These are phyloP conservation scores for Tanacetum coccineum DNA, from an alignment of 129 eudicot genomes.

Conservation along the genomic window DNA sequence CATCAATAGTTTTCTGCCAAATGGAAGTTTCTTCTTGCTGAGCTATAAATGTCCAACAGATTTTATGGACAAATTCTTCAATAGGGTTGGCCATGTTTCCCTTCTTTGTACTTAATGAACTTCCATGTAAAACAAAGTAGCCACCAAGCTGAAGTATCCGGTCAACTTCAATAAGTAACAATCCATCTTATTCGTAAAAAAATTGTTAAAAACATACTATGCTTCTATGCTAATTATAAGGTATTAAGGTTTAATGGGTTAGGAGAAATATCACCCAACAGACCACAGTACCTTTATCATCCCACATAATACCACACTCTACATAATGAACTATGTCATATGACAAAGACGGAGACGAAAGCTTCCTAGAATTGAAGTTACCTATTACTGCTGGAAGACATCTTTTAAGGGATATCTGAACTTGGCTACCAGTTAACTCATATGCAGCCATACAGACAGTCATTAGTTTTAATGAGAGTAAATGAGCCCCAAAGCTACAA, in stretches of 20 bases:
- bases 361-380: slow-evolving; percentile 81
- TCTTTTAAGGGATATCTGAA: slow-evolving; percentile 55
- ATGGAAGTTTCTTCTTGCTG: slow-evolving; percentile 93
- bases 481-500: too few relatives aligned
- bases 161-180: slow-evolving; percentile 82
- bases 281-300: slow-evolving; percentile 61
- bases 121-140: slow-evolving; percentile 78
- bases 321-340: slow-evolving; percentile 98
- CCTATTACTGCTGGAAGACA: slow-evolving; percentile 96
- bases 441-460: too few relatives aligned
- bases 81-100: slow-evolving; percentile 63
- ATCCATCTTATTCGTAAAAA: slow-evolving; percentile 58
- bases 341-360: slow-evolving; percentile 90
- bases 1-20: slow-evolving; percentile 89
- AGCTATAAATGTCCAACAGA: slow-evolving; percentile 78
- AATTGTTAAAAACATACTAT: neutral
- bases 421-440: too few relatives aligned
- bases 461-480: too few relatives aligned
- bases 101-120: slow-evolving; percentile 49
- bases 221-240: neutral
- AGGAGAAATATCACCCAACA: neutral
- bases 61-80: slow-evolving; percentile 63
- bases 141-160: slow-evolving; percentile 96
- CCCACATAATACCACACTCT: slow-evolving; percentile 96
- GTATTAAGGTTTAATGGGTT: neutral